These are phyloP conservation scores for Corylus heterophylla DNA, from an alignment of 306 rosid genomes.

Conservation along the genomic window DNA sequence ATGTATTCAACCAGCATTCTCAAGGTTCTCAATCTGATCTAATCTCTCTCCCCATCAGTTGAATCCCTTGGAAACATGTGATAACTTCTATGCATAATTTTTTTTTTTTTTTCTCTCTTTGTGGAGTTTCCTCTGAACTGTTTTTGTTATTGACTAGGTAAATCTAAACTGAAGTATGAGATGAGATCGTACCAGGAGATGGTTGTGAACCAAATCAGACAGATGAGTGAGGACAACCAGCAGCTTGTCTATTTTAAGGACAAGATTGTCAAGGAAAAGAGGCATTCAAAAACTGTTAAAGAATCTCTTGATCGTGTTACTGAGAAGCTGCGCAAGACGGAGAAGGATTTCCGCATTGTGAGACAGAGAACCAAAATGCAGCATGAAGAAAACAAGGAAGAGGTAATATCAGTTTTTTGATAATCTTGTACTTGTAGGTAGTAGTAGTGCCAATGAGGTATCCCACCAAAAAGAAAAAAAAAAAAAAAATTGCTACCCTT, in stretches of 20 bases:
- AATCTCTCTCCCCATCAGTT: constrained; percentile 9
- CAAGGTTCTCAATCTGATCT: constrained; percentile 48
- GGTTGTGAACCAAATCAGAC: constrained; percentile 66
- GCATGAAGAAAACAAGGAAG: constrained; percentile 68
- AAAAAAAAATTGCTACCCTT: neutral
- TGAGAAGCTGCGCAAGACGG: constrained; percentile 54
- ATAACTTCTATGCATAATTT: constrained; percentile 3
- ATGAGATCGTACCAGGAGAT: constrained; percentile 71
- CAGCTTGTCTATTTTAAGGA: constrained; percentile 50
- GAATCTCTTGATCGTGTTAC: constrained; percentile 47
- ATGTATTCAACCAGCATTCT: constrained; percentile 62
- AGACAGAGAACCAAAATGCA: constrained; percentile 52
- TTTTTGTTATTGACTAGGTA: constrained; percentile 42
- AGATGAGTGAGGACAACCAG: constrained; percentile 76
- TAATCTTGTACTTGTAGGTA: neutral
- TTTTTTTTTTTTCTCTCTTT: neutral
- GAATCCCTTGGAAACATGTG: constrained; percentile 1
- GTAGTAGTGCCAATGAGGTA: neutral
- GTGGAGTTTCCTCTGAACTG: neutral
- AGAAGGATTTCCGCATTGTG: constrained; percentile 61
- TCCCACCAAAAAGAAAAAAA: neutral
- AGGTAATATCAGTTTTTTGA: constrained; percentile 46
- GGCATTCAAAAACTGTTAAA: constrained; percentile 40
- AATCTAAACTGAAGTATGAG: constrained; percentile 68
- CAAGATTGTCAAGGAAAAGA: constrained; percentile 42